Evolutionary conservation across 1,139 yeast genomes (phyloP).

Genomic region (Candida smagusa): DNA sequence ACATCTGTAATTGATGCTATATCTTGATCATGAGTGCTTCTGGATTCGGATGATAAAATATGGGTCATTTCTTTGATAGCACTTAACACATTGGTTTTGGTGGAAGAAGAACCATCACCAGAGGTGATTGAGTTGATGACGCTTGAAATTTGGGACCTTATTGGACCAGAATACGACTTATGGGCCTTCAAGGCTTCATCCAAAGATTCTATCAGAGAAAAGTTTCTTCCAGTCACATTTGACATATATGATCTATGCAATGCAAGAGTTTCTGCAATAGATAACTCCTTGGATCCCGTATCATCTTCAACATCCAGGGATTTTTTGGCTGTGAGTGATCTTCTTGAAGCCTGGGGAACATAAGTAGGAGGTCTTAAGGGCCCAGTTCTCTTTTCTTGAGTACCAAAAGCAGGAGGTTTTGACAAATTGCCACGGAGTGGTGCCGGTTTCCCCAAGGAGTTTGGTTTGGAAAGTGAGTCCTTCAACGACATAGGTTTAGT

Average conservation of each 20-base stretch:
- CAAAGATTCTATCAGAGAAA: constrained; percentile 23
- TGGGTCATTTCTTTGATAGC: constrained; percentile 44
- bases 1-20: constrained; percentile 20
- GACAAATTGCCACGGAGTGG: not conserved
- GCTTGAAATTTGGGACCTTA: constrained; percentile 30
- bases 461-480: not conserved
- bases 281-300: constrained; percentile 31
- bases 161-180: constrained; percentile 11
- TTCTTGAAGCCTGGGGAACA: constrained; percentile 3
- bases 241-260: constrained; percentile 44
- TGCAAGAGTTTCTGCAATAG: constrained; percentile 68
- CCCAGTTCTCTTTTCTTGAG: not conserved
- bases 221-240: constrained; percentile 26
- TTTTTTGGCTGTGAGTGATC: not conserved
- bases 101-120: constrained; percentile 14
- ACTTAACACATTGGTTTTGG: constrained; percentile 30
- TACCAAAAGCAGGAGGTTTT: constrained; percentile 4
- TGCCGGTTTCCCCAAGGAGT: constrained; percentile 1
- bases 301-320: constrained; percentile 1
- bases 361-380: constrained; percentile 3
- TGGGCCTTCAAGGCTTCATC: constrained; percentile 24
- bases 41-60: constrained; percentile 27
- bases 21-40: constrained; percentile 11
- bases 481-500: constrained; percentile 4
- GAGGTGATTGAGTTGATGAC: constrained; percentile 18